Base-by-base conservation (phyloP, 1,284 basidiomycete genomes). In the Lignosus rhinocerotis region DNA sequence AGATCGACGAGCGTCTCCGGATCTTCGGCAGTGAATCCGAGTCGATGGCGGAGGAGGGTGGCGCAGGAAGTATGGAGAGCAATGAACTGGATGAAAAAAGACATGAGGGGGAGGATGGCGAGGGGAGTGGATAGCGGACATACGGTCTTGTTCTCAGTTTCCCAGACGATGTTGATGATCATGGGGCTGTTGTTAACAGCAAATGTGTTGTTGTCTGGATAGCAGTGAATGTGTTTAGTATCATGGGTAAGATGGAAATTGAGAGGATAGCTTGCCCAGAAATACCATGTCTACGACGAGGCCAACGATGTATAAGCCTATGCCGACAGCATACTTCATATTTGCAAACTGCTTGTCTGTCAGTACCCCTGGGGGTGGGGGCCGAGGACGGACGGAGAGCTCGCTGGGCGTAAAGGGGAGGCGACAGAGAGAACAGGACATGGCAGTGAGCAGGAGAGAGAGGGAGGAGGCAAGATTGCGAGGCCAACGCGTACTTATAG, bases 351-450 rank as follows among this genome's bases (percentile, higher is more conserved):
- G 66, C 38, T 60, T 55, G 4, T 57, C 58, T 14, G 65, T 60
- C n/a, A 71, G 55, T 6, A 62, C 47, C 33, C 61, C 65, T 16
- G 55, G 21, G 6, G 68, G 65, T 16, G 64, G 61, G 11, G 59
- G 62, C 10, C 66, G 55, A 1, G 68, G 67, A 8, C 39, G 25
- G 17, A 58, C 47, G 2, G 61, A 65, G 6, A 1, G 14, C 6
- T 53, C 51, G 34, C 58, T 56, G 2, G 70, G 68, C 6, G 64
- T 61, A 53, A 70, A 70, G 2, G 68, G 69, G 14, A 71, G 58
- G 19, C 64, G 66, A 52, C 69, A 69, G 32, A 70, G 53, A 50
- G 55, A 63, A 56, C 68, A 70, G 17, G 69, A 67, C 68, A 69
- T 69, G 53, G 45, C 53, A 45, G 34, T 36, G 0, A 25, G 21